Base-by-base conservation (phyloP, 768 basidiomycete genomes). In the Hericium coralloides region DNA sequence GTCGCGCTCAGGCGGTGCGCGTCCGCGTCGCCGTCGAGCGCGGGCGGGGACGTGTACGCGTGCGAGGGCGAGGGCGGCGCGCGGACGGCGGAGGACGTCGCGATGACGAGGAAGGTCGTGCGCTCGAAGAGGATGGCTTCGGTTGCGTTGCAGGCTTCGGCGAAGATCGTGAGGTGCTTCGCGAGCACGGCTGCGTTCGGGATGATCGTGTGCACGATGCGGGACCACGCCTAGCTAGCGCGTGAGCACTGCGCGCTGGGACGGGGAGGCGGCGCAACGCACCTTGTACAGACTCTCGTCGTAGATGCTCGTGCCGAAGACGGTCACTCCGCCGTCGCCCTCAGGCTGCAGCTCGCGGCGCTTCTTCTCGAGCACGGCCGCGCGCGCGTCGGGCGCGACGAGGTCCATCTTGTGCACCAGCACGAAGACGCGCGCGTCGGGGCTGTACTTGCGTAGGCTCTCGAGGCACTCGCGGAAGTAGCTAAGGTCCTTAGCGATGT, bases 401-500 rank as follows among this genome's bases (percentile, higher is more conserved):
- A 99, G 77, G 70, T 99, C 97, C 93, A 98, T 98, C 79, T 99
- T 99, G 73, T 99, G 95, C 47, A 98, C 80, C 3, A 98, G 78
- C 38, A 98, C 76, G 71, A 95, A 98, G 2, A 98, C 84, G 12
- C 77, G 82, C 5, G 94, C 93, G 8, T 89, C 87, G 12, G 85
- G 84, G 69, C 88, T 90, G 66, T 80, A 86, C 65, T 85, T 82
- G 49, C 80, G 75, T 31, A 98, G 73, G 3, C 92, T 89, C 4
- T 87, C 84, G 52, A 99, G 77, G 70, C 95, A 98, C 58, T 95
- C 89, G 47, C 85, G 83, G 69, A 93, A 98, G 71, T 97, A 98
- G 66, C 86, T 83, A 26, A 95, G 74, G 72, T 98, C 97, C 70
- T 89, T 89, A 50, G 73, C 69, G 78, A 85, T 84, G 66, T 95